Base-by-base conservation (phyloP, 495 filamentous ascomycete species). In the Podospora pseudoanserina region DNA sequence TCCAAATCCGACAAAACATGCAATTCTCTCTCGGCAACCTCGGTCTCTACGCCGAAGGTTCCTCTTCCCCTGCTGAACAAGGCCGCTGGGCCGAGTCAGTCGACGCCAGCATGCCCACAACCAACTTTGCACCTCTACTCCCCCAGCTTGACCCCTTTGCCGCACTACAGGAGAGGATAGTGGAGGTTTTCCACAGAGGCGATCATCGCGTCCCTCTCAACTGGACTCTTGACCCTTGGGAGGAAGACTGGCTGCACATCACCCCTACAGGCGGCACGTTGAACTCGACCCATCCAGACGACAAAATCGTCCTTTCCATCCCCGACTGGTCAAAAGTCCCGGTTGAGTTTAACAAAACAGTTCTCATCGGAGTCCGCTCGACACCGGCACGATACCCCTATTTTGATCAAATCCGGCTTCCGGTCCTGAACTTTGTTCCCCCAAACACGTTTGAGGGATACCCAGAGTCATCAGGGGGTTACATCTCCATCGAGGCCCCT, bases 101-200 rank as follows among this genome's bases (percentile, higher is more conserved):
- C 16, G 73, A 72, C 58, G 65, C 67, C 11, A 73, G 70, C 13
- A 69, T 67, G 63, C 74, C 74, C n/a, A 84, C 84, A 61, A 78
- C 80, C 5, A 67, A 67, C 58, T 76, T 78, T 55, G 81, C 80
- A 16, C 73, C 83, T 15, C 66, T 79, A 1, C 79, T 89, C 6
- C 80, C 84, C 4, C 72, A 80, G 1, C 80, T 89, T 67, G 83
- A 83, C 65, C 85, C 84, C 3, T 89, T 86, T 70, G 82, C 84
- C 2, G 78, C 81, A 1, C 2, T 11, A 0, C 72, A 72, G 11
- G 75, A 76, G 4, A 81, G 85, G 56, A 85, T 77, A 72, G 82
- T 89, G 57, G 88, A 89, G 18, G 77, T 90, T 56, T 90, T 85
- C 70, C 80, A 78, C 63, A 79, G 85, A 16, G 88, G 88, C 19